Conservation (phyloP, 495 filamentous ascomycete genomes). For the Bryoglossum gracile region DNA sequence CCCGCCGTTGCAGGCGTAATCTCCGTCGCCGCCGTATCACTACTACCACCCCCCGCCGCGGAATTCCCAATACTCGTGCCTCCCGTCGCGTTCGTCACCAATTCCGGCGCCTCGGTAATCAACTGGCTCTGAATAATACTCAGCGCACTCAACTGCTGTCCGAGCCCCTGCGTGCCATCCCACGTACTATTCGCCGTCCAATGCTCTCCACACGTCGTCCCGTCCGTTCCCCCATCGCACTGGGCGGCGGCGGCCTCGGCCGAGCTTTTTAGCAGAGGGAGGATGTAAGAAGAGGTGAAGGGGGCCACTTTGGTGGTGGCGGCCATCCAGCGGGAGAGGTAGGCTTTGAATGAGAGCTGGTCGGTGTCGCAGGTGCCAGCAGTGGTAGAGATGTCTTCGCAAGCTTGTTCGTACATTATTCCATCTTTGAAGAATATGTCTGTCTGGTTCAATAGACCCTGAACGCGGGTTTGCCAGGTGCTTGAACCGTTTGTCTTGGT, state of each 20-base stretch:
- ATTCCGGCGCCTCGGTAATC: slow-evolving; percentile 33
- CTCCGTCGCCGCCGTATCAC: slow-evolving; percentile 12
- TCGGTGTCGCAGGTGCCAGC: slow-evolving; percentile 56
- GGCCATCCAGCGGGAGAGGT: slow-evolving; percentile 74
- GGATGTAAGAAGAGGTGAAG: slow-evolving; percentile 50
- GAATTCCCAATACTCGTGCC: slow-evolving; percentile 66
- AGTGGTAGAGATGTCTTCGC: slow-evolving; percentile 47
- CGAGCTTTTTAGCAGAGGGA: slow-evolving; percentile 56
- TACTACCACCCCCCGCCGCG: slow-evolving; percentile 12
- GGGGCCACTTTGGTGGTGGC: slow-evolving; percentile 62
- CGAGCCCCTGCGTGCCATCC: slow-evolving; percentile 53
- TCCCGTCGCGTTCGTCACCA: slow-evolving; percentile 56
- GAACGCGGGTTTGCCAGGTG: slow-evolving; percentile 18
- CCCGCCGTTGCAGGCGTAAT: slow-evolving; percentile 35
- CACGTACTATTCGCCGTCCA: slow-evolving; percentile 52
- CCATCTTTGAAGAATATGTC: slow-evolving; percentile 45
- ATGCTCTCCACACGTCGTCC: slow-evolving; percentile 58
- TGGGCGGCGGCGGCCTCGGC: slow-evolving; percentile 56
- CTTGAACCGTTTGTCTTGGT: slow-evolving; percentile 27
- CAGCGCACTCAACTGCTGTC: slow-evolving; percentile 63
- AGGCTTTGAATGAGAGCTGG: slow-evolving; percentile 80
- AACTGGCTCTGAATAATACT: slow-evolving; percentile 56
- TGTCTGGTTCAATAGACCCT: slow-evolving; percentile 15
- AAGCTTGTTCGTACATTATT: slow-evolving; percentile 65
- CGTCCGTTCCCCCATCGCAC: slow-evolving; percentile 52